These are phyloP conservation scores for Blastocystis sp. DNA, from an alignment of 352 stramenopile genomes.

Conservation along the genomic window DNA sequence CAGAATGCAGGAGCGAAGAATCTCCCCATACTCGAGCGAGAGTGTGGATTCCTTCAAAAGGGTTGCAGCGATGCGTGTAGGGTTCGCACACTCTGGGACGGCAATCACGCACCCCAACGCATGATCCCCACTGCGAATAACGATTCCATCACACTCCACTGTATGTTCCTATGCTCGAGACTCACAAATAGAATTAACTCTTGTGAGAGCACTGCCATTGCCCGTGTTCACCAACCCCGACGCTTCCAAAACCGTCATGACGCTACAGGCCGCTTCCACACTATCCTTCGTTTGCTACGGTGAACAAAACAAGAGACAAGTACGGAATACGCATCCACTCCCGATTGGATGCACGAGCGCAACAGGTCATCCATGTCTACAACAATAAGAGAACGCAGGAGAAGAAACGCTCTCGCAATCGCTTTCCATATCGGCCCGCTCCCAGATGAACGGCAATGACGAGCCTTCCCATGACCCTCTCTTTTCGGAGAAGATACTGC, in stretches of 20 bases:
- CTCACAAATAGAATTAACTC: not conserved
- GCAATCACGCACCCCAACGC: constrained; percentile 22
- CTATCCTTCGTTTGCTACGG: not conserved
- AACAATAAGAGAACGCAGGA: not conserved
- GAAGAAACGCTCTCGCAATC: not conserved
- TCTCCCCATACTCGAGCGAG: not conserved
- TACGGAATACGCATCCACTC: not conserved
- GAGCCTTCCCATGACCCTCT: no score
- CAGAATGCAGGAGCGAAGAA: constrained; percentile 45
- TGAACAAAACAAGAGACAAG: not conserved
- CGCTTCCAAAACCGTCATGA: constrained; percentile 30
- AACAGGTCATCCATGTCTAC: not conserved
- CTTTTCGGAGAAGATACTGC: no score
- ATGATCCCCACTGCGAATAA: not conserved
- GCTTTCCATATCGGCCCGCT: not conserved
- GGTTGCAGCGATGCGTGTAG: constrained; percentile 24
- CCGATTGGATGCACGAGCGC: not conserved
- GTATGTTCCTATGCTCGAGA: not conserved
- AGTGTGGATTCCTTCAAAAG: not conserved
- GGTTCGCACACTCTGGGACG: not conserved
- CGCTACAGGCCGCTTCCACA: not conserved
- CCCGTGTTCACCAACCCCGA: constrained; percentile 61
- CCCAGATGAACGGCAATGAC: not conserved
- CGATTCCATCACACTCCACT: constrained; percentile 38
- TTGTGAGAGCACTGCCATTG: constrained; percentile 8